Conservation (phyloP, 2,329 filamentous ascomycete genomes). For the Magnaporthales sp. region DNA sequence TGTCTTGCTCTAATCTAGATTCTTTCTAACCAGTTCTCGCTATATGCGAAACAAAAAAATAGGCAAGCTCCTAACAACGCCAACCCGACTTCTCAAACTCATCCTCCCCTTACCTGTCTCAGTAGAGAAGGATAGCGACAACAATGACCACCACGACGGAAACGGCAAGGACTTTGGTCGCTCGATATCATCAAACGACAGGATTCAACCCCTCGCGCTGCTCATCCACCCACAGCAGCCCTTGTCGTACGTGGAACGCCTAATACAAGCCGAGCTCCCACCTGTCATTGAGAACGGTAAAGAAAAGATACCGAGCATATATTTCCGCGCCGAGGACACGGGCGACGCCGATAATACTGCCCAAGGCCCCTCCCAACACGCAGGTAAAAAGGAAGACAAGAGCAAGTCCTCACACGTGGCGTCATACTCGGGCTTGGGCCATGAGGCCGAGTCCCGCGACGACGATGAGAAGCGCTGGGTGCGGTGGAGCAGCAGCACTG, state of each 20-base stretch:
- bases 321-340: constrained; percentile 73
- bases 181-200: constrained; percentile 25
- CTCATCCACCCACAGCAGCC: constrained; percentile 86
- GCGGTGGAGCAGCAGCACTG: constrained; percentile 79
- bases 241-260: constrained; percentile 77
- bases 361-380: constrained; percentile 25
- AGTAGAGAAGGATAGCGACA: constrained; percentile 28
- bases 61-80: constrained; percentile 74
- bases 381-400: constrained; percentile 18
- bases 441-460: constrained; percentile 34
- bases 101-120: constrained; percentile 59
- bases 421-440: constrained; percentile 62
- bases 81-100: constrained; percentile 70
- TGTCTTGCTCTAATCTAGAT: not conserved
- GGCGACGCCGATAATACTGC: constrained; percentile 37
- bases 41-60: not conserved
- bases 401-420: constrained; percentile 40
- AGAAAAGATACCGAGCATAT: constrained; percentile 65
- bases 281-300: constrained; percentile 53
- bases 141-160: constrained; percentile 7
- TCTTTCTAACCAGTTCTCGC: not conserved
- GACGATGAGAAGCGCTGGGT: constrained; percentile 58
- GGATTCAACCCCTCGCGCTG: constrained; percentile 74
- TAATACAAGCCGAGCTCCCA: constrained; percentile 82
- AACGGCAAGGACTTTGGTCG: constrained; percentile 24